Conservation (phyloP, 345 rosid genomes). For the Capsella bursapastoris region DNA sequence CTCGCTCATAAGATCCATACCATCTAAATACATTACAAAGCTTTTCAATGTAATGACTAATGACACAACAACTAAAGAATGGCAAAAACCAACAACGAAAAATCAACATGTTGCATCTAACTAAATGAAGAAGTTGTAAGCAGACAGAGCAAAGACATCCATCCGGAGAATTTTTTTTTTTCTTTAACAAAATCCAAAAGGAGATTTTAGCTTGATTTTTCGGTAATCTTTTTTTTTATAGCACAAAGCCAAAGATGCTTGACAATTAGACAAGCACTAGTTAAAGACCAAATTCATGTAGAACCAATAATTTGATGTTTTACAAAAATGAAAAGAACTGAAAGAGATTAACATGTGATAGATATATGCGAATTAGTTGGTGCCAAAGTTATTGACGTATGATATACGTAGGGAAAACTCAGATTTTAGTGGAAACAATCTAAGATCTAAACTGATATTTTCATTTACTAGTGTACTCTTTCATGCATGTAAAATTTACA, state of each 20-base stretch:
- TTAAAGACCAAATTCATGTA: background rate
- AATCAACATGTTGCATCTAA: background rate
- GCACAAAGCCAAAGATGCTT: background rate
- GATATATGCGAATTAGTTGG: background rate
- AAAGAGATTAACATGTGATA: background rate
- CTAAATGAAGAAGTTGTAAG: background rate
- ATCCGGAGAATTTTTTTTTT: background rate
- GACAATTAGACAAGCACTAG: conserved; percentile 2
- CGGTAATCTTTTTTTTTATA: background rate
- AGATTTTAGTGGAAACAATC: background rate
- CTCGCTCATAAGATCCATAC: background rate
- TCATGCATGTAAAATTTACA: background rate
- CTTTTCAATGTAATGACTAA: background rate
- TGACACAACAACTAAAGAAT: background rate
- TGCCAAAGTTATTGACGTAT: conserved; percentile 4
- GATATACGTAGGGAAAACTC: background rate
- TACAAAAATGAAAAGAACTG: background rate
- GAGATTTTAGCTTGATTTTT: conserved; percentile 4
- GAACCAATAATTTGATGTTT: background rate
- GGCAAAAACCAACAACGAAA: background rate
- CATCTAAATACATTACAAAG: background rate
- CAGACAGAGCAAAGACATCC: background rate
- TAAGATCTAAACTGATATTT: background rate
- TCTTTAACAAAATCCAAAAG: no score
- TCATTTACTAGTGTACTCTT: background rate